Evolutionary conservation across 1,284 basidiomycete species (phyloP), one percentile per base, ranked within the genome.

Genomic region (Heterobasidion occidentale): DNA sequence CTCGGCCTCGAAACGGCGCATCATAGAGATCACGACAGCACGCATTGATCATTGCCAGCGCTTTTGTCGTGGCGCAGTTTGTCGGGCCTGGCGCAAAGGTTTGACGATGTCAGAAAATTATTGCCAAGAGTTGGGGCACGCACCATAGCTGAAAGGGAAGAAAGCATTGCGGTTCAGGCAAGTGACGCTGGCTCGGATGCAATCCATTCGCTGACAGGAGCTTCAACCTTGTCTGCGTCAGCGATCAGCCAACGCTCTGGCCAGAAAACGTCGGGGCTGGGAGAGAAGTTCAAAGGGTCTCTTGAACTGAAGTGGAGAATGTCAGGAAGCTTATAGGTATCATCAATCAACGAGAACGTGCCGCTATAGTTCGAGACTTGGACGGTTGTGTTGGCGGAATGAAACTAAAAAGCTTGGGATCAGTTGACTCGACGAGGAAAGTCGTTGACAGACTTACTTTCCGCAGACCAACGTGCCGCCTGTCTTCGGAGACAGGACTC

Each of bases 11-110:
- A 71, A 60, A 36, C 55, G 60, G 55, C 66, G 69, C 56, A 70
- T 51, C 46, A 67, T 53, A 54, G 57, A 51, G 45, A 60, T 61
- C 19, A 67, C 51, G n/a, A 70, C 64, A 58, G 65, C 64, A 12
- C 65, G 61, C 59, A 68, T 63, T 60, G n/a, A 59, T 63, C 60
- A 66, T 50, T 19, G 71, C 71, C 14, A 72, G 63, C 42, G 61
- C 60, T 58, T 69, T n/a, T n/a, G n/a, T n/a, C n/a, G n/a, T n/a
- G n/a, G 67, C 67, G 58, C 71, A 72, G 55, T 64, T 69, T 20
- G 61, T 59, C 6, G 62, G 58, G 7, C 49, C 49, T 51, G 35
- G 12, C 12, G 35, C 49, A 46, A 50, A 34, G 20, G 5, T 27
- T 44, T 7, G 33, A 55, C 3, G 47, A 35, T 7, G 35, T n/a